Evolutionary conservation across 345 rosid species (phyloP), one percentile per base, ranked within the genome.

Genomic region (Melastoma malabathricum): DNA sequence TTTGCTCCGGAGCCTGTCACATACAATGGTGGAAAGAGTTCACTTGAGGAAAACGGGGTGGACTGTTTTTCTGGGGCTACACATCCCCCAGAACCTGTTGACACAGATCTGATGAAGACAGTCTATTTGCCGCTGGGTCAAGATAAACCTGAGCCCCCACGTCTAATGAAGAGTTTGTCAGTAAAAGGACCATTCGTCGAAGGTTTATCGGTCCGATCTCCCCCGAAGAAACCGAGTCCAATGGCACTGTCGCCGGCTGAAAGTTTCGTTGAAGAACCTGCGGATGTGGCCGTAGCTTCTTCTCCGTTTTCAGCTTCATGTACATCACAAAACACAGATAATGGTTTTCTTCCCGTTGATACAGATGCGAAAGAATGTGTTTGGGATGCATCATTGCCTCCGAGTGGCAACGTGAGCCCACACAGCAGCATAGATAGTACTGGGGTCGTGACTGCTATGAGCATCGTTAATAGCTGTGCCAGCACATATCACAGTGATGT

Each of bases 381-480:
- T 27, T 92, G 96, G 96, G 96, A 87, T 70, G 81, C 93, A 64
- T 90, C 96, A 61, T 67, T 86, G 75, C 96, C 96, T 63, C 83
- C 98, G 39, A 90, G 96, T 62, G 88, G 88, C 51, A 81, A 81
- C 68, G 87, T 72, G 38, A 90, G 98, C 60, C 96, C 98, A 13
- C 94, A 66, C 48, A 82, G 83, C 62, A 84, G 96, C 62, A 78
- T 79, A 51, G 98, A 75, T 56, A 82, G 96, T 55, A 66, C 66
- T 6, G 79, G 88, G 41, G 81, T 86, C 53, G 71, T 73, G 47
- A 70, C 80, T 3, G 89, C 95, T 45, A 82, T 84, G 96, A 92
- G 96, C 58, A 66, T 82, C 46, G 93, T 79, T 44, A 75, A 87
- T 64, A 92, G 96, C 63, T 70, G 80, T 8, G 71, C 68, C 19